A percentile compares a stretch with the other conserved stretches of the same genome.
Conservation (phyloP, 257 asterid species). For the Nicotiana benthamiana region DNA sequence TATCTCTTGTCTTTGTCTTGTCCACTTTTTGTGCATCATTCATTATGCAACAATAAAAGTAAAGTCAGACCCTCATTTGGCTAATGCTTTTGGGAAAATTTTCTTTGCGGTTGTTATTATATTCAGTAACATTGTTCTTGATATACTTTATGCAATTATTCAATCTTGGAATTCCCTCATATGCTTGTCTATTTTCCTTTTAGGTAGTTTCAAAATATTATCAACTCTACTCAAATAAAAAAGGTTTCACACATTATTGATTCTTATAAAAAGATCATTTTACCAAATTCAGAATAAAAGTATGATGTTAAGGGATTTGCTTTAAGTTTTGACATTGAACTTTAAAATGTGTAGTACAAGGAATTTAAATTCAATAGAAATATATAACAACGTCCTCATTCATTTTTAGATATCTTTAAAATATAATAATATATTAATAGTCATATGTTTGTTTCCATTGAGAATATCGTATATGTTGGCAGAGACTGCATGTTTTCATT, state of each 20-base stretch:
- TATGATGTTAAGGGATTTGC: background rate
- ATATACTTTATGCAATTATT: background rate
- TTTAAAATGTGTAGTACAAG: background rate
- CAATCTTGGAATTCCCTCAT: background rate
- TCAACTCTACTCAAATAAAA: background rate
- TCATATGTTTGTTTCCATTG: background rate
- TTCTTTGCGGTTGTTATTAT: background rate
- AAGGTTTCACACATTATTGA: background rate
- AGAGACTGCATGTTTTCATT: background rate
- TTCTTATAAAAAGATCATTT: background rate
- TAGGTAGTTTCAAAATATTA: background rate
- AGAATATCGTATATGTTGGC: background rate
- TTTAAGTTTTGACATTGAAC: background rate
- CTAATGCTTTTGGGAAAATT: background rate
- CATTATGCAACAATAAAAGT: background rate
- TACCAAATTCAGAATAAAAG: background rate
- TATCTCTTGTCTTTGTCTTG: background rate
- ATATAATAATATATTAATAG: background rate
- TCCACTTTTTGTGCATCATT: conserved; percentile 5
- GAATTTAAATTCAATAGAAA: background rate
- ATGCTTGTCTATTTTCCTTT: background rate
- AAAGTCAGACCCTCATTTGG: background rate
- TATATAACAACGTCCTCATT: too few relatives aligned
- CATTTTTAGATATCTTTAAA: background rate
- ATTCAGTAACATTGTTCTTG: background rate